A percentile compares a stretch with the other conserved stretches of the same genome.
These are phyloP conservation scores for Polyplosphaeria fusca DNA, from an alignment of 495 filamentous ascomycete species.

Conservation along the genomic window DNA sequence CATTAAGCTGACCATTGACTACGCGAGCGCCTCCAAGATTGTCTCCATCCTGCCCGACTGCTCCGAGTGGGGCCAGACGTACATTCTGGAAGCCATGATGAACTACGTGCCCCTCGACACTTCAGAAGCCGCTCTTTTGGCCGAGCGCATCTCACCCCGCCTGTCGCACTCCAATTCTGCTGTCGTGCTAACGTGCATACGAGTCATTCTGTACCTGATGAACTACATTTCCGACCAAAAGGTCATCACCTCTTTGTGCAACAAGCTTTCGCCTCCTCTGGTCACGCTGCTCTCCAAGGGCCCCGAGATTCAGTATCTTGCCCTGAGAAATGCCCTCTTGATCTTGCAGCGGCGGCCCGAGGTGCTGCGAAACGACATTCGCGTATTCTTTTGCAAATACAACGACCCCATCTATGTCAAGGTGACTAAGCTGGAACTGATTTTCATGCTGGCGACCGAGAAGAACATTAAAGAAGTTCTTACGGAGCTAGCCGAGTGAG, in stretches of 20 bases:
- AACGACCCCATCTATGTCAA: conserved; percentile 99
- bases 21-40: conserved; percentile 94
- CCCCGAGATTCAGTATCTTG: conserved; percentile 95
- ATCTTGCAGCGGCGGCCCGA: conserved; percentile 93
- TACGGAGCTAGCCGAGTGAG: conserved; percentile 86
- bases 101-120: conserved; percentile 94
- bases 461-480: conserved; percentile 95
- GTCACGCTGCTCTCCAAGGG: conserved; percentile 95
- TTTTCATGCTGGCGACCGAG: conserved; percentile 97
- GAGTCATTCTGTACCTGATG: conserved; percentile 96
- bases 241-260: conserved; percentile 81
- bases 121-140: conserved; percentile 79
- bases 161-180: conserved; percentile 95
- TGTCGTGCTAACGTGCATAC: conserved; percentile 91
- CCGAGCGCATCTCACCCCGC: conserved; percentile 88
- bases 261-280: conserved; percentile 90
- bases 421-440: conserved; percentile 96
- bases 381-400: conserved; percentile 99
- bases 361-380: conserved; percentile 91
- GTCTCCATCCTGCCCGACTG: conserved; percentile 95
- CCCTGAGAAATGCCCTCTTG: conserved; percentile 87
- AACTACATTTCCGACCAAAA: conserved; percentile 97
- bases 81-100: conserved; percentile 97
- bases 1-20: conserved; percentile 98
- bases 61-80: conserved; percentile 99